A percentile compares a stretch with the other conserved stretches of the same genome.
phyloP scores from a whole-genome alignment of 1,284 basidiomycete genomes.

The Melampsora larici-populina region DNA sequence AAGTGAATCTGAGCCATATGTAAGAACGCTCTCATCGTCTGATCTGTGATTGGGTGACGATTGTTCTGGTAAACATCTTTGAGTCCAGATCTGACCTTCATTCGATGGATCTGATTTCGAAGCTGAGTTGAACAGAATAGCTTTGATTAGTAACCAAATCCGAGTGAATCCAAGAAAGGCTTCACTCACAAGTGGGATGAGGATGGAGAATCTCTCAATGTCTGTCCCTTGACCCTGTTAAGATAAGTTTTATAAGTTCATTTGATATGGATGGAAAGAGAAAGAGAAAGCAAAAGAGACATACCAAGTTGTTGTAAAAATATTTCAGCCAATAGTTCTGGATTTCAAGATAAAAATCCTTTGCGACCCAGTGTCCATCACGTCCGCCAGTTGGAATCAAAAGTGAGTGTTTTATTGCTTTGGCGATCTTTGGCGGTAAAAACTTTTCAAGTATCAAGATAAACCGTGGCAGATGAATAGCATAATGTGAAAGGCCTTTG shows the following conservation, averaged over 20 bases:
- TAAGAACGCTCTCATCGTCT: no score
- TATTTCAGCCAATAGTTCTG: constrained; percentile 22
- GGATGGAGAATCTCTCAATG: background rate
- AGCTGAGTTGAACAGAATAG: no score
- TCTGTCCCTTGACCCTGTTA: background rate
- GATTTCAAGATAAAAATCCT: constrained; percentile 18
- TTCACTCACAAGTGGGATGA: background rate
- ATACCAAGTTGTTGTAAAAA: background rate
- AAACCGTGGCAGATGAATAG: background rate
- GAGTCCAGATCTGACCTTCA: no score
- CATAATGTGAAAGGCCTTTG: background rate
- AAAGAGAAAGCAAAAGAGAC: no score
- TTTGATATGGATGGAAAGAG: no score
- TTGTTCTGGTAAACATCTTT: no score
- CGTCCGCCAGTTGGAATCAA: background rate
- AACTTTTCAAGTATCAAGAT: no score
- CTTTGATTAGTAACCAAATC: no score
- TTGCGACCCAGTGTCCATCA: constrained; percentile 7
- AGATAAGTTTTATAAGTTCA: background rate
- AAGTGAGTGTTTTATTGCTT: constrained; percentile 5
- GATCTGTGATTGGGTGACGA: no score
- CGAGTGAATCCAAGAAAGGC: no score
- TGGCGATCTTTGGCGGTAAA: background rate
- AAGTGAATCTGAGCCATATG: no score
- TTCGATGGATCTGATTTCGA: no score